phyloP scores from a whole-genome alignment of 2,329 filamentous ascomycete species.

The Fusarium paranaense region DNA sequence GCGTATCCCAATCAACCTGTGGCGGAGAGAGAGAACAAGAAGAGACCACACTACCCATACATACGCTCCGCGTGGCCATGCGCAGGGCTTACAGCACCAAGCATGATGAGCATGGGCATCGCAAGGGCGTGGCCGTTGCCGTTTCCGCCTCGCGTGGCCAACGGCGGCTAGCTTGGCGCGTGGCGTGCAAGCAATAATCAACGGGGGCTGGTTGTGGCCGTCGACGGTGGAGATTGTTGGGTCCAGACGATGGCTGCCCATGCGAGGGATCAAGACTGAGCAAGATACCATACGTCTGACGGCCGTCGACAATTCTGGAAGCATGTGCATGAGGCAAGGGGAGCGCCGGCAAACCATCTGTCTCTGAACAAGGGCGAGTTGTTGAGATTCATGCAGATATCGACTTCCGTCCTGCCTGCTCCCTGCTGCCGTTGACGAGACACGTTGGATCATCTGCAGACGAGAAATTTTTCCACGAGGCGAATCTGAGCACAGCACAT shows the following conservation, averaged over 20 bases:
- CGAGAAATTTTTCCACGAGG: background rate
- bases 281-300: background rate
- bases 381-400: slow-evolving; percentile 12
- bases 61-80: background rate
- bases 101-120: background rate
- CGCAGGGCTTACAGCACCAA: background rate
- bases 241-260: slow-evolving; percentile 10
- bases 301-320: slow-evolving; percentile 12
- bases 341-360: slow-evolving; percentile 8
- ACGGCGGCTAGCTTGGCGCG: slow-evolving; percentile 19
- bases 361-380: slow-evolving; percentile 11
- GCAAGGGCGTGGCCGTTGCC: background rate
- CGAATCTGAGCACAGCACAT: background rate
- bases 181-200: slow-evolving; percentile 8
- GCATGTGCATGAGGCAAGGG: slow-evolving; percentile 31
- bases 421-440: background rate
- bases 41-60: background rate
- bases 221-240: slow-evolving; percentile 25
- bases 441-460: background rate
- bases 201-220: background rate
- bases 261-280: slow-evolving; percentile 28
- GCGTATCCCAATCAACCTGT: slow-evolving; percentile 7
- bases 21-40: slow-evolving; percentile 4
- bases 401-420: background rate
- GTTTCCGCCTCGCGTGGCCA: slow-evolving; percentile 25